A percentile compares a stretch with the other conserved stretches of the same genome.
Evolutionary conservation across 2,329 filamentous ascomycete genomes (phyloP).

Genomic region (Aspergillus fumigatiaffinis): DNA sequence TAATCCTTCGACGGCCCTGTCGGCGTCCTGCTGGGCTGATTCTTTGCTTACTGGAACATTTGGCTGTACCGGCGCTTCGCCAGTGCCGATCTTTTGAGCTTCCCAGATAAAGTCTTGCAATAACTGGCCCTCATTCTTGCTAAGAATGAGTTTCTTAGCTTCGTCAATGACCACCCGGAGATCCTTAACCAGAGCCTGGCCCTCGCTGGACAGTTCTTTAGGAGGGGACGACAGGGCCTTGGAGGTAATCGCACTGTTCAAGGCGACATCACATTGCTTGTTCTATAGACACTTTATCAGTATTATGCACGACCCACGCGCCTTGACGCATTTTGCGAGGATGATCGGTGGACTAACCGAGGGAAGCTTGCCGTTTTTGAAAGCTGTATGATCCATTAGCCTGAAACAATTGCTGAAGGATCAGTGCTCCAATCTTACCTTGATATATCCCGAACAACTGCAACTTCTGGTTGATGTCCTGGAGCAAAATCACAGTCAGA

Average conservation of each 20-base stretch:
- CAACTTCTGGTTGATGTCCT: slow-evolving; percentile 85
- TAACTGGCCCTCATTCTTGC: slow-evolving; percentile 92
- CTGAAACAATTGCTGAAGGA: not conserved
- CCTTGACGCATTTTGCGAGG: not conserved
- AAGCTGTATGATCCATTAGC: slow-evolving; percentile 53
- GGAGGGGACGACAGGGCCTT: slow-evolving; percentile 67
- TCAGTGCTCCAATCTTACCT: slow-evolving; percentile 37
- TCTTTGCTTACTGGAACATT: slow-evolving; percentile 70
- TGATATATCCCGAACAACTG: slow-evolving; percentile 87
- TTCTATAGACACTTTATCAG: slow-evolving; percentile 53
- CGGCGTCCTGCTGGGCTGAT: slow-evolving; percentile 73
- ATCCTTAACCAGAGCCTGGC: slow-evolving; percentile 72
- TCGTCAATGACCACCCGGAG: slow-evolving; percentile 75
- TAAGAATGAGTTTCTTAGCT: slow-evolving; percentile 78
- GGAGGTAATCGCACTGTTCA: slow-evolving; percentile 81
- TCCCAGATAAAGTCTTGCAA: slow-evolving; percentile 98
- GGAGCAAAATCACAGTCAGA: not conserved
- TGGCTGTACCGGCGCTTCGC: slow-evolving; percentile 55
- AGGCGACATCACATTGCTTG: slow-evolving; percentile 88
- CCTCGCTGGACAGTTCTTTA: slow-evolving; percentile 74
- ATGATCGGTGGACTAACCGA: slow-evolving; percentile 64
- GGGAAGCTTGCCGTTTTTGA: slow-evolving; percentile 83
- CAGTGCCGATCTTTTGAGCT: slow-evolving; percentile 69
- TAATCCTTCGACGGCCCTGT: slow-evolving; percentile 78
- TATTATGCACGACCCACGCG: not conserved